Percentiles rank a stretch among this genome's conserved stretches.
These are phyloP conservation scores for Rhododendron griersonianum DNA, from an alignment of 148 eudicot genomes.

Conservation along the genomic window DNA sequence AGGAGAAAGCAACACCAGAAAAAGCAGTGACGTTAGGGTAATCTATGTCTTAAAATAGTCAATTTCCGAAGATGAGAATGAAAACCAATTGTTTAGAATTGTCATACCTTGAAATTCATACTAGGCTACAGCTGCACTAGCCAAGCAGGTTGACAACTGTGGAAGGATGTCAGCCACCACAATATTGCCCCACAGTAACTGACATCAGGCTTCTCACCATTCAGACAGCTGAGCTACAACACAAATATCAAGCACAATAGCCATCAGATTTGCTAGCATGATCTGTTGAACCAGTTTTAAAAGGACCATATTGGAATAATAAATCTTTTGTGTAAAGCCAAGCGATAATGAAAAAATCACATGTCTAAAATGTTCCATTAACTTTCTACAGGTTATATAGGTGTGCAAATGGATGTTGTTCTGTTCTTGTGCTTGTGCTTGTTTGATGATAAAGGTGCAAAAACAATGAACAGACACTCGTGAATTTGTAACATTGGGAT, in stretches of 20 bases:
- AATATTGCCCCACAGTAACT: background rate
- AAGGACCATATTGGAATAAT: background rate
- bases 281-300: background rate
- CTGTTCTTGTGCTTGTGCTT: background rate
- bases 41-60: background rate
- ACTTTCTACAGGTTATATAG: background rate
- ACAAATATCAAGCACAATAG: background rate
- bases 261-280: background rate
- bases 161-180: conserved; percentile 1
- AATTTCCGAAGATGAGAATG: background rate
- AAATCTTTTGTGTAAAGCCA: background rate
- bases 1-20: conserved; percentile 22
- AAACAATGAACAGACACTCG: background rate
- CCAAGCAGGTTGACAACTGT: conserved; percentile 10
- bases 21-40: conserved; percentile 20
- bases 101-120: conserved; percentile 7
- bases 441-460: background rate
- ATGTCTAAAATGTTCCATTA: background rate
- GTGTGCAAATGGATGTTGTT: background rate
- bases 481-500: background rate
- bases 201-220: background rate
- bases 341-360: background rate
- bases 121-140: conserved; percentile 54
- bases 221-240: background rate
- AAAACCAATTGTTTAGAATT: background rate